These are phyloP conservation scores for Phytophthora pseudosyringae DNA, from an alignment of 352 stramenopile species.

Conservation along the genomic window DNA sequence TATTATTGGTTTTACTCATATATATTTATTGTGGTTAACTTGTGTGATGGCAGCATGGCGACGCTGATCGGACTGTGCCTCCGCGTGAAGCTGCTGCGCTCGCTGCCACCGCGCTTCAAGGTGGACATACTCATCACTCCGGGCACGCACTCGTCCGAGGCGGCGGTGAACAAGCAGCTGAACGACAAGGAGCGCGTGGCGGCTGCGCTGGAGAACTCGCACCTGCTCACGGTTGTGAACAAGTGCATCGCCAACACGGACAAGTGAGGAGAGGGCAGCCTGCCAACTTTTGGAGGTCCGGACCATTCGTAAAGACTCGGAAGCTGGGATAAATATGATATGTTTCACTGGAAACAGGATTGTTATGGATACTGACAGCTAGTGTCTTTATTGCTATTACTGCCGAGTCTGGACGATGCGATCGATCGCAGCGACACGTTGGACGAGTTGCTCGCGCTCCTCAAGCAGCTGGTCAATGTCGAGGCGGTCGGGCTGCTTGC, in stretches of 20 bases:
- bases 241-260: conserved; percentile 95
- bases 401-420: conserved; percentile 30
- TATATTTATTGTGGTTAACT: conserved; percentile 7
- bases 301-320: neutral
- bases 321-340: conserved; percentile 38
- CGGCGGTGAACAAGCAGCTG: conserved; percentile 97
- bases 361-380: conserved; percentile 10
- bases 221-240: conserved; percentile 96
- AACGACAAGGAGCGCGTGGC: conserved; percentile 97
- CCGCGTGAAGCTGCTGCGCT: conserved; percentile 96
- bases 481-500: neutral
- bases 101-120: conserved; percentile 93
- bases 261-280: conserved; percentile 50
- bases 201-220: conserved; percentile 96
- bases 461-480: conserved; percentile 38
- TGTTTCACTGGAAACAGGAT: conserved; percentile 25
- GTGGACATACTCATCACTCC: conserved; percentile 94
- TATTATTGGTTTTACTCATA: neutral
- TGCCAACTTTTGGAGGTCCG: conserved; percentile 8
- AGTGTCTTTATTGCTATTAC: conserved; percentile 7
- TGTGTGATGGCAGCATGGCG: conserved; percentile 86
- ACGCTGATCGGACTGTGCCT: conserved; percentile 97
- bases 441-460: conserved; percentile 45
- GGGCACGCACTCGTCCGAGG: conserved; percentile 95
- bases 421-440: conserved; percentile 52